phyloP scores from a whole-genome alignment of 2,329 filamentous ascomycete genomes.

The Nothopassalora personata region DNA sequence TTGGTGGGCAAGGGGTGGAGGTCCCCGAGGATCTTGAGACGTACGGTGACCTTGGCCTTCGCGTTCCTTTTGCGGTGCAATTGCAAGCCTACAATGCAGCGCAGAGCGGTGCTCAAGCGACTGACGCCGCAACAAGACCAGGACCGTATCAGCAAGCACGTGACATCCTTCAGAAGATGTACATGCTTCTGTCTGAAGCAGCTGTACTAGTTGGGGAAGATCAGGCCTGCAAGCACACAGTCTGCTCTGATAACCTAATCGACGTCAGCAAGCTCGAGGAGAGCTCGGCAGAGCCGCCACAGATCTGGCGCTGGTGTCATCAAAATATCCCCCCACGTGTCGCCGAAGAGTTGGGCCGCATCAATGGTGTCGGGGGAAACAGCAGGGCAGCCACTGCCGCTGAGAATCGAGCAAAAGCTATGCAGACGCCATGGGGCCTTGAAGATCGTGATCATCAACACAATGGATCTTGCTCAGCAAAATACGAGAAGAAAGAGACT shows the following conservation, averaged over 20 bases:
- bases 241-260: conserved; percentile 23
- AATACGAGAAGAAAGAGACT: not conserved
- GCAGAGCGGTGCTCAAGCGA: conserved; percentile 11
- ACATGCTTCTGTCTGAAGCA: conserved; percentile 19
- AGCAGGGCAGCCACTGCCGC: not conserved
- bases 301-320: conserved; percentile 24
- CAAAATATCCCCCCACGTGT: conserved; percentile 6
- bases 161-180: conserved; percentile 16
- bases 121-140: conserved; percentile 11
- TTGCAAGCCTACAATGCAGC: conserved; percentile 27
- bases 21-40: conserved; percentile 32
- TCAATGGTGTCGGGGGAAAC: not conserved
- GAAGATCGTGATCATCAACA: conserved; percentile 1
- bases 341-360: not conserved
- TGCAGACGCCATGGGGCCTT: not conserved
- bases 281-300: conserved; percentile 3
- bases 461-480: not conserved
- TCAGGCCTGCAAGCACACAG: conserved; percentile 21
- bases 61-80: conserved; percentile 32
- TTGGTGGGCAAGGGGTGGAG: conserved; percentile 29
- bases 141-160: conserved; percentile 14
- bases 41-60: conserved; percentile 33
- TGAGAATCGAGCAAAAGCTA: not conserved
- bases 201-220: conserved; percentile 20
- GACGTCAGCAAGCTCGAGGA: conserved; percentile 22